phyloP scores from a whole-genome alignment of 1,284 basidiomycete species.

The Volvariella surrecta region DNA sequence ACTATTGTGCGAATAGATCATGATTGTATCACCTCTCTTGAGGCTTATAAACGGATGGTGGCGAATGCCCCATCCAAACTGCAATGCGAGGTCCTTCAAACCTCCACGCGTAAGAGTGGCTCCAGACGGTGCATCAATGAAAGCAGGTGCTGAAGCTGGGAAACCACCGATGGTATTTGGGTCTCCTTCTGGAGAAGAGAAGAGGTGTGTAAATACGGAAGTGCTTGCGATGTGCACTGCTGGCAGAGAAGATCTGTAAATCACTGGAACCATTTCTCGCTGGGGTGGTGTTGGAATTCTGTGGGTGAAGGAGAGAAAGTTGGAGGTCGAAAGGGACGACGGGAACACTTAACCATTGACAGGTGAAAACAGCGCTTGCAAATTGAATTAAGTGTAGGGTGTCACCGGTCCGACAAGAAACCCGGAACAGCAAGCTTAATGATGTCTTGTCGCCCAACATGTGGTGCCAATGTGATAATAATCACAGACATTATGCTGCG shows the following conservation, averaged over 20 bases:
- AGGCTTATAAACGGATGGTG: conserved; percentile 24
- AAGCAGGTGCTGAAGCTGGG: conserved; percentile 31
- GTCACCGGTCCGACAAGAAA: no score
- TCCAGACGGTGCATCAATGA: conserved; percentile 53
- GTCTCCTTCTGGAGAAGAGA: conserved; percentile 14
- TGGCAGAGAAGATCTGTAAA: conserved; percentile 17
- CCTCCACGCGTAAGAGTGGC: conserved; percentile 46
- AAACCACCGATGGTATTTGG: conserved; percentile 21
- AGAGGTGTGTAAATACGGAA: conserved; percentile 35
- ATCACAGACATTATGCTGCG: no score
- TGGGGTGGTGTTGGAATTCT: no score
- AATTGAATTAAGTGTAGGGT: no score
- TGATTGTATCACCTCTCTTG: conserved; percentile 33
- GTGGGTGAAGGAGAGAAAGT: no score
- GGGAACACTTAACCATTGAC: no score
- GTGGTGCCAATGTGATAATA: no score
- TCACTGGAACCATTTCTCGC: conserved; percentile 12
- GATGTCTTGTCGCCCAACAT: no score
- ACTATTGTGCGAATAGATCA: conserved; percentile 56
- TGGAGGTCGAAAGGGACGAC: no score
- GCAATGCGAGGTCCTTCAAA: conserved; percentile 45
- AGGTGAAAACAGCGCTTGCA: no score
- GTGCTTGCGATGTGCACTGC: conserved; percentile 13
- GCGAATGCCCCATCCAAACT: conserved; percentile 47
- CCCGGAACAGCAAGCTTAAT: no score